Conservation (phyloP, 73 alveolate genomes). For the Paramecium octaurelia region DNA sequence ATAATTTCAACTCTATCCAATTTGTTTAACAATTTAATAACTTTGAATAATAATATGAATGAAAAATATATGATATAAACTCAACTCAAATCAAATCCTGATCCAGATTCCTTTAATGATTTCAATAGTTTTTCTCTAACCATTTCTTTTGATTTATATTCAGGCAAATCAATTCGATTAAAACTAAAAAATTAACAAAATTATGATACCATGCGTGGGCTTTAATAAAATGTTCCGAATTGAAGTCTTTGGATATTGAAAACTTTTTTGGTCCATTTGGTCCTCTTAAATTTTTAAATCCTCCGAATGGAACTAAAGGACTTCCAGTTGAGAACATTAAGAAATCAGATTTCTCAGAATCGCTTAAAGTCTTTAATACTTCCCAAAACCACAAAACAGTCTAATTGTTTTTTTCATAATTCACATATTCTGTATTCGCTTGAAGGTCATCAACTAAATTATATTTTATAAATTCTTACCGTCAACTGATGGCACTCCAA, state of each 20-base stretch:
- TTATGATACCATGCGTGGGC: slow-evolving; percentile 20
- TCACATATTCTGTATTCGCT: slow-evolving; percentile 22
- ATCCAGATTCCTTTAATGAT: slow-evolving; percentile 37
- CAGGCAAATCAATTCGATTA: slow-evolving; percentile 40
- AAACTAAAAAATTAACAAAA: background rate
- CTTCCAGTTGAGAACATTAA: slow-evolving; percentile 36
- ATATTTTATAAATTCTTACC: background rate
- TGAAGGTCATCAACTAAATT: background rate
- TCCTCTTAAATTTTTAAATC: slow-evolving; percentile 41
- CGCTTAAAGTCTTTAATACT: slow-evolving; percentile 20
- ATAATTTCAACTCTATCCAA: too few species aligned
- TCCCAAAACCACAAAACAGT: slow-evolving; percentile 50
- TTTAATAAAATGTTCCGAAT: slow-evolving; percentile 11
- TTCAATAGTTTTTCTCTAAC: slow-evolving; percentile 25
- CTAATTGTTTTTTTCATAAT: background rate
- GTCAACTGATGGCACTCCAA: slow-evolving; percentile 32
- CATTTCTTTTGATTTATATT: slow-evolving; percentile 12
- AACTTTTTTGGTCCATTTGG: slow-evolving; percentile 28
- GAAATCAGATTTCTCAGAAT: slow-evolving; percentile 44
- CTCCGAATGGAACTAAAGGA: slow-evolving; percentile 48
- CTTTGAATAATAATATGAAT: background rate
- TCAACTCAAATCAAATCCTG: slow-evolving; percentile 50
- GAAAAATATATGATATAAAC: background rate
- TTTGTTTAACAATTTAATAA: background rate
- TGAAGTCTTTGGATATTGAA: background rate